Evolutionary conservation across 2,329 filamentous ascomycete genomes (phyloP).

Genomic region (Paracamarosporium sp.): DNA sequence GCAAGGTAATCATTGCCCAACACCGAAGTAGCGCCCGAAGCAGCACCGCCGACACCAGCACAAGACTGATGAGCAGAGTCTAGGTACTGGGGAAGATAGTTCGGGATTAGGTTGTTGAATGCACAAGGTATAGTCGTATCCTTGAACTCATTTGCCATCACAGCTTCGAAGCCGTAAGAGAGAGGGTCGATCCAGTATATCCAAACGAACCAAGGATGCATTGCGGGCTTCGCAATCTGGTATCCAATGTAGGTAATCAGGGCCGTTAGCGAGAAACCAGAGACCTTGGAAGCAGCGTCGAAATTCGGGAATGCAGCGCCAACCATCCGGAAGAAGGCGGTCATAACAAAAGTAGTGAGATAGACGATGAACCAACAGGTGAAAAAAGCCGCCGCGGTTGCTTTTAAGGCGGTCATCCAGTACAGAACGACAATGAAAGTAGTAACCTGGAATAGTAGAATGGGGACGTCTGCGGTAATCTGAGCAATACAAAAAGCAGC

Average conservation of each 20-base stretch:
- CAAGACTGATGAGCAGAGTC: conserved; percentile 57
- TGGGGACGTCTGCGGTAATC: conserved; percentile 64
- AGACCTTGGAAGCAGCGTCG: conserved; percentile 63
- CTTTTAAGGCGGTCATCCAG: conserved; percentile 80
- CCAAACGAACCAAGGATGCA: conserved; percentile 61
- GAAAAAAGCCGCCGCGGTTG: conserved; percentile 78
- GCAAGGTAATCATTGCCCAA: conserved; percentile 66
- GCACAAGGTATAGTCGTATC: conserved; percentile 56
- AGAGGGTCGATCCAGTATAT: conserved; percentile 78
- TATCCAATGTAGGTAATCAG: conserved; percentile 38
- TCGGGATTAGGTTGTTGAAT: conserved; percentile 54
- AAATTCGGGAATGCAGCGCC: conserved; percentile 70
- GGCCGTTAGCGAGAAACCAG: conserved; percentile 51
- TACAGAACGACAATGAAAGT: conserved; percentile 72
- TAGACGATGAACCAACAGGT: conserved; percentile 79
- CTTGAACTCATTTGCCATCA: conserved; percentile 68
- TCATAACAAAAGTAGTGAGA: conserved; percentile 74
- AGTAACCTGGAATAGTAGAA: conserved; percentile 65
- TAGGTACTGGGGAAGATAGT: conserved; percentile 55
- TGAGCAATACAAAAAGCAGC: conserved; percentile 77
- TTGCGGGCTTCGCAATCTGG: conserved; percentile 27
- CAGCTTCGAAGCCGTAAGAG: conserved; percentile 76
- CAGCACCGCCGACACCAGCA: conserved; percentile 63
- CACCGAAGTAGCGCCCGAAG: conserved; percentile 57
- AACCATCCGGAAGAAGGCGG: conserved; percentile 80